phyloP scores from a whole-genome alignment of 163 green algal species.

The Chlamydomonas reinhardtii region DNA sequence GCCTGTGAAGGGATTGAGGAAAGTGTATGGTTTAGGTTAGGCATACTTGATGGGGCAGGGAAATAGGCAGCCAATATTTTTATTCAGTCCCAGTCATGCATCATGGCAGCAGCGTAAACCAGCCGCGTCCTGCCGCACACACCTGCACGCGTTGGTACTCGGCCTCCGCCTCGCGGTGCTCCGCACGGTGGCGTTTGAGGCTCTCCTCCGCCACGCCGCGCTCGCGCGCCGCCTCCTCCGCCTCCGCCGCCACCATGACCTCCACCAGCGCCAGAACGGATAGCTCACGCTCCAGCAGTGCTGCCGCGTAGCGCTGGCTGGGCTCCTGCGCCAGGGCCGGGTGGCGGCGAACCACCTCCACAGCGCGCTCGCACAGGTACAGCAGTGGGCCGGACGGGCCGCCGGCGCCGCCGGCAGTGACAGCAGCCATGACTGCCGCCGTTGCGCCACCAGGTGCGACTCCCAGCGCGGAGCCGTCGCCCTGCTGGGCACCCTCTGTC shows the following conservation, averaged over 20 bases:
- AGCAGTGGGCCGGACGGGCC: slow-evolving; percentile 45
- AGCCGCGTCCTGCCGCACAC: neutral
- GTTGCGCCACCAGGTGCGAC: neutral
- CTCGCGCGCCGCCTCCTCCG: slow-evolving; percentile 54
- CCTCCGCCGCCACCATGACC: slow-evolving; percentile 71
- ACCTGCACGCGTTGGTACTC: slow-evolving; percentile 70
- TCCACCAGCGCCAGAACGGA: slow-evolving; percentile 71
- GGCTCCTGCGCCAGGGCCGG: slow-evolving; percentile 62
- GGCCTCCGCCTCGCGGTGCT: slow-evolving; percentile 73
- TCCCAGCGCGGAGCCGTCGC: neutral
- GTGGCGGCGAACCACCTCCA: slow-evolving; percentile 67
- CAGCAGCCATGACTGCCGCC: neutral
- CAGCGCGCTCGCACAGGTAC: slow-evolving; percentile 61
- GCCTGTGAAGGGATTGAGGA: no score
- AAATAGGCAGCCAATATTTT: no score
- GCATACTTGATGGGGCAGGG: no score
- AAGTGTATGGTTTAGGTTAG: no score
- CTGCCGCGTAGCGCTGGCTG: slow-evolving; percentile 62
- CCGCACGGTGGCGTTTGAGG: slow-evolving; percentile 57
- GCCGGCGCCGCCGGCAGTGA: neutral
- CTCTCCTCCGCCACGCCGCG: slow-evolving; percentile 53
- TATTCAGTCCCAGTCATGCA: no score
- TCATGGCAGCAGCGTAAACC: neutral
- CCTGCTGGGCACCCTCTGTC: neutral
- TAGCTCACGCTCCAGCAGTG: slow-evolving; percentile 72